A percentile compares a stretch with the other conserved stretches of the same genome.
phyloP scores from a whole-genome alignment of 2,329 filamentous ascomycete species.

The Aspergillus novofumigatus region DNA sequence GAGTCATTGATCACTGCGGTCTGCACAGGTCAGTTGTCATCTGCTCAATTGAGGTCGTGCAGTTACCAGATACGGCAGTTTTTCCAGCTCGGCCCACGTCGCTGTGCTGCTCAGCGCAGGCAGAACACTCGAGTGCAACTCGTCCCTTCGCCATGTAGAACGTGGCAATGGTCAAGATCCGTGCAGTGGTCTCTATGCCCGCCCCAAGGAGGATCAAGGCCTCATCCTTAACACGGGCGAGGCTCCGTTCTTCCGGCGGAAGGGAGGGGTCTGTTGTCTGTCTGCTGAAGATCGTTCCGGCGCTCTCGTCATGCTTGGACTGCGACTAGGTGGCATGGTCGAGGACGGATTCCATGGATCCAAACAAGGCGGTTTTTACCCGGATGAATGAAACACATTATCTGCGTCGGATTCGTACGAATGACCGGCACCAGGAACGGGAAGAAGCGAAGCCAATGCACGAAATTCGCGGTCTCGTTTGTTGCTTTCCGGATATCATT shows the following conservation, averaged over 20 bases:
- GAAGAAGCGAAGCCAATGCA: constrained; percentile 20
- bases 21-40: background rate
- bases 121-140: constrained; percentile 25
- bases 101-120: constrained; percentile 17
- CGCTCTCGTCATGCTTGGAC: background rate
- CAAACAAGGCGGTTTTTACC: constrained; percentile 7
- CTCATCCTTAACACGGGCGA: constrained; percentile 30
- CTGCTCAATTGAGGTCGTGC: background rate
- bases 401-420: constrained; percentile 7
- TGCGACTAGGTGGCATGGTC: constrained; percentile 4
- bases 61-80: constrained; percentile 36
- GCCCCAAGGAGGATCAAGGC: constrained; percentile 27
- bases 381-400: constrained; percentile 9
- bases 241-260: constrained; percentile 33
- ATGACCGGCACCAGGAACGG: constrained; percentile 8
- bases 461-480: constrained; percentile 20
- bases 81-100: constrained; percentile 31
- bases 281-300: constrained; percentile 25
- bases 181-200: constrained; percentile 34
- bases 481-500: constrained; percentile 16
- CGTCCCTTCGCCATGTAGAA: constrained; percentile 27
- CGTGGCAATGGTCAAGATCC: constrained; percentile 26
- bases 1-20: constrained; percentile 9
- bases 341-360: constrained; percentile 11
- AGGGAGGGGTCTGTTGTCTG: constrained; percentile 33